A percentile compares a stretch with the other conserved stretches of the same genome.
phyloP scores from a whole-genome alignment of 2,329 filamentous ascomycete species.

The Cytospora piceae region DNA sequence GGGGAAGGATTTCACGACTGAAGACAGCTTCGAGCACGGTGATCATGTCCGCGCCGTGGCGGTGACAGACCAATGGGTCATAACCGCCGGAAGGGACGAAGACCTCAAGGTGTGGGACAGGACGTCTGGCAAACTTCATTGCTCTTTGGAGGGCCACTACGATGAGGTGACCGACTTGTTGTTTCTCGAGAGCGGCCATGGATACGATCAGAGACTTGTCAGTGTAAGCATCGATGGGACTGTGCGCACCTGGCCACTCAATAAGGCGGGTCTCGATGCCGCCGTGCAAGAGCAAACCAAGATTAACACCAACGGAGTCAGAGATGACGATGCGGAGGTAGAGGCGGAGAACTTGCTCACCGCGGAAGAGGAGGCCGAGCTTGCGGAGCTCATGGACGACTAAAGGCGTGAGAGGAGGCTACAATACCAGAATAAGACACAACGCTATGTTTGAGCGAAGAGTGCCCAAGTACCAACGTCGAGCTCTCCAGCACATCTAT shows the following conservation, averaged over 20 bases:
- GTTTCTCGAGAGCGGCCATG: constrained; percentile 53
- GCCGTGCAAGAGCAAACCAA: constrained; percentile 54
- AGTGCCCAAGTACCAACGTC: background rate
- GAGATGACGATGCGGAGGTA: constrained; percentile 52
- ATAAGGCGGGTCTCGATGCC: constrained; percentile 59
- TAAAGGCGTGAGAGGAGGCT: constrained; percentile 43
- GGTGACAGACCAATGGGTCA: constrained; percentile 74
- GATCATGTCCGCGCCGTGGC: constrained; percentile 88
- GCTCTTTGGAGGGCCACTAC: constrained; percentile 80
- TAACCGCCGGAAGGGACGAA: constrained; percentile 90
- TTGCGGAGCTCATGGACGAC: constrained; percentile 88
- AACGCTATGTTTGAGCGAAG: background rate
- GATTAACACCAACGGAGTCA: constrained; percentile 53
- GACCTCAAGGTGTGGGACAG: constrained; percentile 89
- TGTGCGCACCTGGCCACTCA: constrained; percentile 80
- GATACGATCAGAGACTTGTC: constrained; percentile 58
- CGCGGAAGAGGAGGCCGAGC: constrained; percentile 85
- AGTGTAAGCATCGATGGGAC: constrained; percentile 92
- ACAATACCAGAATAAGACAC: background rate
- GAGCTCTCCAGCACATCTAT: background rate
- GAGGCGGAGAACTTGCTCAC: constrained; percentile 63
- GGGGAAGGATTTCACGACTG: constrained; percentile 67
- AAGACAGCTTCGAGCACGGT: constrained; percentile 77
- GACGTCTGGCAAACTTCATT: constrained; percentile 71
- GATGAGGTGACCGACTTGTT: constrained; percentile 88